Base-by-base conservation (phyloP, 495 filamentous ascomycete species). In the Aspergillus mulundensis region DNA sequence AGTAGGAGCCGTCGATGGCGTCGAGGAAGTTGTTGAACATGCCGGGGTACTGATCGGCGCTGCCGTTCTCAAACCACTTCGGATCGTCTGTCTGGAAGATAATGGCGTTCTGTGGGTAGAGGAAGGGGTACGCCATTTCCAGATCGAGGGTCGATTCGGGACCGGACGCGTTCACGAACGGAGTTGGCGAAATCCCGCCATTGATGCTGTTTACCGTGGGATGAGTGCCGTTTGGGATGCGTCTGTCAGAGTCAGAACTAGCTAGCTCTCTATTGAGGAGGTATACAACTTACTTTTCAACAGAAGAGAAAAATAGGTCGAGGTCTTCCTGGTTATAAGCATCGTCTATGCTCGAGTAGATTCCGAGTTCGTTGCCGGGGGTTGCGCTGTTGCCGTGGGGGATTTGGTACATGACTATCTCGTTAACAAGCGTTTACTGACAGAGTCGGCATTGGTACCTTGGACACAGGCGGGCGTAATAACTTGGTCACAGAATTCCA, bases 1-100 rank as follows among this genome's bases (percentile, higher is more conserved):
- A 86, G 64, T 85, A 85, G 16, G 76, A 79, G 6, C 81, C 84
- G 56, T 87, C 84, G 23, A 87, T 77, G 19, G 83, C 83, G 56
- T 85, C 80, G 54, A 81, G 75, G 62, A 85, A 80, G 36, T 71
- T 77, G 59, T 76, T 75, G 14, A 76, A 59, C 53, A 76, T 66
- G 16, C 70, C 70, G 0, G 24, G 24, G 56, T 36, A 49, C 0
- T 19, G 25, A 8, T 4, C 34, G 24, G 11, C 49, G 32, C 32
- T 54, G 23, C 60, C 66, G 5, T 21, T 53, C 24, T 60, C 66
- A 4, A 47, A 66, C 58, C 74, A 55, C 79, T 81, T 48, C 70
- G 70, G 70, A 61, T 84, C 81, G 58, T 85, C 84, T 0, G 74
- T 74, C 56, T 87, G 82, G 67, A 76, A 86, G 14, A 87, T 69